Evolutionary conservation across 2,329 filamentous ascomycete species (phyloP), one percentile per base, ranked within the genome.

Genomic region (Ceratocystis colombiana): DNA sequence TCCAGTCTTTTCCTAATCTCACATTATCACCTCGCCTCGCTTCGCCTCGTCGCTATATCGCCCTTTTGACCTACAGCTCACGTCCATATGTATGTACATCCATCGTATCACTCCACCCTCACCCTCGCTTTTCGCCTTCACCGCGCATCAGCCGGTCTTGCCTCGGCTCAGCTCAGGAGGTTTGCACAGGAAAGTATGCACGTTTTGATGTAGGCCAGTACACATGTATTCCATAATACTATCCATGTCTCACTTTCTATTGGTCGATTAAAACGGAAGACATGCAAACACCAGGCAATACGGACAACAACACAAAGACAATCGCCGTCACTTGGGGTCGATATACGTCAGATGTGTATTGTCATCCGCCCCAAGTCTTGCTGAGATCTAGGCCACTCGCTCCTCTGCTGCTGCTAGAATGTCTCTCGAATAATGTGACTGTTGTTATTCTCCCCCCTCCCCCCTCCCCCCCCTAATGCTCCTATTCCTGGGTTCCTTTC

Each of bases 141-240:
- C 55, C 28, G 55, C 55, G 55, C 28, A 59, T 59, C 55, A 59
- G 30, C 20, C 25, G 48, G 48, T 28, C 48, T 53, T 53, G 48
- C 48, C 22, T 57, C 55, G n/a, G 28, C 55, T 59, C 55, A 37
- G 55, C 55, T 59, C 55, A 37, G 55, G 17, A 59, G 55, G 25
- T 25, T 25, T 25, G 22, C 48, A 20, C 48, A 22, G 48, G 17
- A 53, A 25, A 53, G 22, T 22, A 53, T 53, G 48, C 48, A 53
- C n/a, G 20, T 3, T 48, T 7, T 53, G 20, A 15, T 53, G 20
- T 53, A 25, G 48, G 22, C 20, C 25, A 28, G 22, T 4, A 6
- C 12, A 15, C 20, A 28, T 28, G 48, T 25, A 50, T 50, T 8
- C 3, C 8, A 53, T 15, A 5, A 48, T n/a, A 15, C 10, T 12